Percentiles rank a stretch among this genome's conserved stretches.
Evolutionary conservation across 2,329 filamentous ascomycete genomes (phyloP).

Genomic region (Scleromitrula shiraiana): DNA sequence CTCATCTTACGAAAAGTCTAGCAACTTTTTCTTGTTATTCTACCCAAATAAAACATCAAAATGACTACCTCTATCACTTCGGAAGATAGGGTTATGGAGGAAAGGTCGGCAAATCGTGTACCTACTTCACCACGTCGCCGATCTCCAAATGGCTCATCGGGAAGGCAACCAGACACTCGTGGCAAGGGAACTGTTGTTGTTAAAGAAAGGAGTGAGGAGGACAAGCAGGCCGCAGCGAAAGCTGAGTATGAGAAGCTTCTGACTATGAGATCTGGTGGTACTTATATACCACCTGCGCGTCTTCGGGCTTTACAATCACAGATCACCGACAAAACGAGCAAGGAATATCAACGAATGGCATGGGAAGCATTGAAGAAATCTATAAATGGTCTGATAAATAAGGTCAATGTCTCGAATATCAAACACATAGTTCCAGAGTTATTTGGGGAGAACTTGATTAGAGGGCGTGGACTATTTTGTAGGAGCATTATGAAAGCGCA

Average conservation of each 20-base stretch:
- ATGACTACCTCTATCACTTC: conserved; percentile 10
- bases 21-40: not conserved
- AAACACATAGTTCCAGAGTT: conserved; percentile 95
- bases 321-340: conserved; percentile 91
- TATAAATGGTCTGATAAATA: conserved; percentile 98
- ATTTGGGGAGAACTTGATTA: conserved; percentile 87
- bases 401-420: conserved; percentile 97
- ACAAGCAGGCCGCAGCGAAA: conserved; percentile 82
- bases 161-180: conserved; percentile 13
- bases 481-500: conserved; percentile 98
- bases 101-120: conserved; percentile 9
- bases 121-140: conserved; percentile 17
- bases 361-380: conserved; percentile 99
- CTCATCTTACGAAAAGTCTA: not conserved
- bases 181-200: conserved; percentile 15
- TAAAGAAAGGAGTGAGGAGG: conserved; percentile 54
- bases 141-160: conserved; percentile 20
- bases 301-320: conserved; percentile 88
- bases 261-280: conserved; percentile 88
- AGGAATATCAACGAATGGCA: conserved; percentile 97
- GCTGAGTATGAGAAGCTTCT: conserved; percentile 90
- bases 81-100: conserved; percentile 15
- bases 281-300: conserved; percentile 89
- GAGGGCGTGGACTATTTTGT: conserved; percentile 87
- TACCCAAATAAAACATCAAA: not conserved